A percentile compares a stretch with the other conserved stretches of the same genome.
Evolutionary conservation across 192 early-diverging fungal genomes (phyloP).

Genomic region (Allomyces macrogynus): DNA sequence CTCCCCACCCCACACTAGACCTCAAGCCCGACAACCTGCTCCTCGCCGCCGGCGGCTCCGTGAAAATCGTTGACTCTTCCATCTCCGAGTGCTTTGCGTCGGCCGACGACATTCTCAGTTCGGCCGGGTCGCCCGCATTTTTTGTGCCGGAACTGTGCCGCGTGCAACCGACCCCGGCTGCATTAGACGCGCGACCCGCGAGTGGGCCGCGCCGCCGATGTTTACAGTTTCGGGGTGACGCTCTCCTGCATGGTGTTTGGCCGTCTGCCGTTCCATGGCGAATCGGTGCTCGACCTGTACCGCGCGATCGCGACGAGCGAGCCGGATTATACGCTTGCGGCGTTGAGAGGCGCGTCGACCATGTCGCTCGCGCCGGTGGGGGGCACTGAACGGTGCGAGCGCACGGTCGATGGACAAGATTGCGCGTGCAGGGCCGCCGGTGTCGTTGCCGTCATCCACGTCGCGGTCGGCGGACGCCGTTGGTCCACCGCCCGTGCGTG

Average conservation of each 20-base stretch:
- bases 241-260: slow-evolving; percentile 72
- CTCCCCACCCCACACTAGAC: too few relatives aligned
- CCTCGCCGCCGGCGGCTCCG: slow-evolving; percentile 31
- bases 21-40: slow-evolving; percentile 87
- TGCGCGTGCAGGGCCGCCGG: too few relatives aligned
- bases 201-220: slow-evolving; percentile 48
- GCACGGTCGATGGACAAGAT: too few relatives aligned
- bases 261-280: slow-evolving; percentile 53
- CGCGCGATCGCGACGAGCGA: slow-evolving; percentile 43
- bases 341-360: too few relatives aligned
- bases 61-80: slow-evolving; percentile 82
- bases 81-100: slow-evolving; percentile 22
- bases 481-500: neutral
- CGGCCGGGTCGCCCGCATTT: too few relatives aligned
- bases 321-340: slow-evolving; percentile 7
- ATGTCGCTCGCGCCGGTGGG: neutral
- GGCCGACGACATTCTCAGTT: too few relatives aligned
- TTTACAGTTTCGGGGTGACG: slow-evolving; percentile 80
- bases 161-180: too few relatives aligned
- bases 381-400: neutral
- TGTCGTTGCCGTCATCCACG: too few relatives aligned
- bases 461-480: too few relatives aligned
- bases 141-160: too few relatives aligned
- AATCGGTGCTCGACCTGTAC: slow-evolving; percentile 57
- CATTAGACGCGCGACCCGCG: too few relatives aligned